Percentiles rank a stretch among this genome's conserved stretches.
phyloP scores from a whole-genome alignment of 2,329 filamentous ascomycete species.

The Pochonia chlamydosporia region DNA sequence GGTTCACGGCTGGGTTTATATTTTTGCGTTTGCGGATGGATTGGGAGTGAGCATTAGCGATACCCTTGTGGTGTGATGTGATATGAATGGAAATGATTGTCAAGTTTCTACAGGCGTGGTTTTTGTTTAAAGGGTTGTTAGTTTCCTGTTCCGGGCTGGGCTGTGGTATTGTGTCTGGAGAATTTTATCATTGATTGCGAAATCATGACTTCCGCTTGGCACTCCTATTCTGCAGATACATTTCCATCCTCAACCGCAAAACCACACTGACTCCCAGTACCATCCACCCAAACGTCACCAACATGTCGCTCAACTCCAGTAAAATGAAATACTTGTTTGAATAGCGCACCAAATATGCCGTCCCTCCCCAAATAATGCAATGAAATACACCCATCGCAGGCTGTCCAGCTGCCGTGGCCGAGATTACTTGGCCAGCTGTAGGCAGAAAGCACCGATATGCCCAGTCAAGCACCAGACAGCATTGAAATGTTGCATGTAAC shows the following conservation, averaged over 20 bases:
- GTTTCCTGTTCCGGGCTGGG: no score
- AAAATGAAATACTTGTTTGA: slow-evolving; percentile 32
- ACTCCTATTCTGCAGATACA: neutral
- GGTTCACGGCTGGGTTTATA: neutral
- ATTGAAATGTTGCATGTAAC: slow-evolving; percentile 11
- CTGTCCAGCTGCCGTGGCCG: slow-evolving; percentile 1
- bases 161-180: neutral
- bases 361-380: slow-evolving; percentile 9
- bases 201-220: neutral
- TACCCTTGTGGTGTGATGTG: neutral
- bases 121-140: no score
- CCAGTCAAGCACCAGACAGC: slow-evolving; percentile 15
- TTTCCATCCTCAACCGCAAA: neutral
- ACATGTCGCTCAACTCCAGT: slow-evolving; percentile 30
- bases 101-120: no score
- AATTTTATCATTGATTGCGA: neutral
- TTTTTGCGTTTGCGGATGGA: neutral
- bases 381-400: slow-evolving; percentile 9
- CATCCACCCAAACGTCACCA: slow-evolving; percentile 17
- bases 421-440: neutral
- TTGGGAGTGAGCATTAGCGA: neutral
- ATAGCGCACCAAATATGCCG: slow-evolving; percentile 22
- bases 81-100: neutral
- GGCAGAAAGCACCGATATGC: neutral
- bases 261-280: slow-evolving; percentile 17